Evolutionary conservation across 1,284 basidiomycete species (phyloP).

Genomic region (Naganishia liquefaciens): DNA sequence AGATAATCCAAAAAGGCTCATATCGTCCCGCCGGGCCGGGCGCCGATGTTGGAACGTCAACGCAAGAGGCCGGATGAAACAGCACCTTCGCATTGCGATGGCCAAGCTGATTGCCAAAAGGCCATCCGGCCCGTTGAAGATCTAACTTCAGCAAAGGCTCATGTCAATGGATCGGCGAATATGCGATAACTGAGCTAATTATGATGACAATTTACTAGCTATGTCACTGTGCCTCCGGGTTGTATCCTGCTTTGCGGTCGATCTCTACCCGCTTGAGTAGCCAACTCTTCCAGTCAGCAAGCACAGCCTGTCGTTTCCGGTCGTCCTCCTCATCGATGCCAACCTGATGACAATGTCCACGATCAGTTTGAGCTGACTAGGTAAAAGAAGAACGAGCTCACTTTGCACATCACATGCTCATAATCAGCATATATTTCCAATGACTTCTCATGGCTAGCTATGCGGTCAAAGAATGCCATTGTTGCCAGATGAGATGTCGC

Average conservation of each 20-base stretch:
- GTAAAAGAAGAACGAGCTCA: constrained; percentile 8
- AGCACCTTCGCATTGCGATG: too few species aligned
- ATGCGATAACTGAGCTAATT: too few species aligned
- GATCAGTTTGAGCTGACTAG: background rate
- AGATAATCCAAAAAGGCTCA: too few species aligned
- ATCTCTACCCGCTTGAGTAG: constrained; percentile 35
- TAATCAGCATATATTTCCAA: constrained; percentile 57
- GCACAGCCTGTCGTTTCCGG: constrained; percentile 51
- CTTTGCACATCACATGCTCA: constrained; percentile 56
- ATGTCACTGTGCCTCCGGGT: constrained; percentile 14
- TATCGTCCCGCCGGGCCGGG: too few species aligned
- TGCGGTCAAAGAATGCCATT: constrained; percentile 51
- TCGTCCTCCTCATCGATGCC: constrained; percentile 53
- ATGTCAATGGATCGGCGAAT: too few species aligned
- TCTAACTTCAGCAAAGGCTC: too few species aligned
- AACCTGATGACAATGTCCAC: constrained; percentile 44
- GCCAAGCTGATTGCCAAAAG: too few species aligned
- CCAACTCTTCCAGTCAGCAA: constrained; percentile 53
- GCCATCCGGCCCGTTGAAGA: too few species aligned
- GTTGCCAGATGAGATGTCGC: constrained; percentile 55
- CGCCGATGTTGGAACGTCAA: too few species aligned
- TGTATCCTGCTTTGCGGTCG: constrained; percentile 21
- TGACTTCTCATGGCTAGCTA: constrained; percentile 53
- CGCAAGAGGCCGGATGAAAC: too few species aligned
- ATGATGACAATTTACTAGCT: too few species aligned